A percentile compares a stretch with the other conserved stretches of the same genome.
phyloP scores from a whole-genome alignment of 306 rosid genomes.

The Chamaecrista fasciculata region DNA sequence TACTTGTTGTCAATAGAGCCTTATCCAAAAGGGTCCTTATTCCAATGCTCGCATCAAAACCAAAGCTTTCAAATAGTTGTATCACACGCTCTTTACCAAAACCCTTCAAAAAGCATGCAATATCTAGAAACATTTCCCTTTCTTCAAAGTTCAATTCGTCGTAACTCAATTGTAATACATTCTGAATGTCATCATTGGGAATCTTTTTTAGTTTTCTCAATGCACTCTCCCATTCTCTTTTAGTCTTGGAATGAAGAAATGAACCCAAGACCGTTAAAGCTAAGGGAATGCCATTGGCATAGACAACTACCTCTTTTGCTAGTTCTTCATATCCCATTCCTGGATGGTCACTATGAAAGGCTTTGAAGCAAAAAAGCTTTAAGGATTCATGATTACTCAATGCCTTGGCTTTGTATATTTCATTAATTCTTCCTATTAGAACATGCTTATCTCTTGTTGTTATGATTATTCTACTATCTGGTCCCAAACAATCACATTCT shows the following conservation, averaged over 20 bases:
- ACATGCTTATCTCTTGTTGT: slow-evolving; percentile 1
- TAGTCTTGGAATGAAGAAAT: neutral
- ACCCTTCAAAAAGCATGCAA: slow-evolving; percentile 27
- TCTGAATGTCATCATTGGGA: neutral
- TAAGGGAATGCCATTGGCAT: slow-evolving; percentile 20
- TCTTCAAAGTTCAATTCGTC: neutral
- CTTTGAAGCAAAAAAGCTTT: neutral
- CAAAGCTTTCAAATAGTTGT: slow-evolving; percentile 3
- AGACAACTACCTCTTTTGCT: neutral
- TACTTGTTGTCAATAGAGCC: neutral
- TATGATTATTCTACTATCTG: slow-evolving; percentile 3
- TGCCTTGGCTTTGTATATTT: neutral
- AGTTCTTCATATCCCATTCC: slow-evolving; percentile 3
- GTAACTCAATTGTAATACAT: slow-evolving; percentile 14
- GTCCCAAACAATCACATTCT: neutral
- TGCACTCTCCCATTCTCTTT: neutral
- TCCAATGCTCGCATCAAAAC: neutral
- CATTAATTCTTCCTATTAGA: neutral
- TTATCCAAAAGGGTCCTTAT: neutral
- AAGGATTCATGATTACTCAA: slow-evolving; percentile 3
- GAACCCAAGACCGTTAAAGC: slow-evolving; percentile 29
- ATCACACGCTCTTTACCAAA: neutral
- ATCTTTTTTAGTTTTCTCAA: neutral
- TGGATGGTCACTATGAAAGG: slow-evolving; percentile 6
- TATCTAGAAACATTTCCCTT: slow-evolving; percentile 16